Evolutionary conservation across 257 asterid species (phyloP).

Genomic region (Salvia miltiorrhiza): DNA sequence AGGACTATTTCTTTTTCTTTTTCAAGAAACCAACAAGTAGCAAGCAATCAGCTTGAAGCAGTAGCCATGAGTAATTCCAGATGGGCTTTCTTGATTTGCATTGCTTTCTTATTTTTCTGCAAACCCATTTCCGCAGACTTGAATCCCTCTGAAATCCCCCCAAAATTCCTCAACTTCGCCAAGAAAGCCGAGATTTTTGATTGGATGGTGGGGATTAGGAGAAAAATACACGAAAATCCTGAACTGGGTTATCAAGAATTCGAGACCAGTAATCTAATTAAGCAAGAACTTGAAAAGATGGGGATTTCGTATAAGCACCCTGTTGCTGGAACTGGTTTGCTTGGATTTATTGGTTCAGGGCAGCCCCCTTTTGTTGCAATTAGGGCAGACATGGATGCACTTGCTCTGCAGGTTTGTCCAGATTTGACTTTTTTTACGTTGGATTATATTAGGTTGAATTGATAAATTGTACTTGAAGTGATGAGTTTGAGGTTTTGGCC

Average conservation of each 20-base stretch:
- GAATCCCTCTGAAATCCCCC: conserved; percentile 46
- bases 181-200: conserved; percentile 62
- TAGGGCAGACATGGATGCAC: conserved; percentile 99
- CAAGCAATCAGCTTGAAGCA: not conserved
- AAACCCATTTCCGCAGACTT: conserved; percentile 29
- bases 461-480: not conserved
- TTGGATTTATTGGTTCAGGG: conserved; percentile 80
- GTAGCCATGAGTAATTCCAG: not conserved
- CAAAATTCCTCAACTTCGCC: conserved; percentile 55
- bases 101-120: not conserved
- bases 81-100: conserved; percentile 15
- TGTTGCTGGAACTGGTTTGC: conserved; percentile 79
- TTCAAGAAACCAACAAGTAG: not conserved
- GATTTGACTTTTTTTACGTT: not conserved
- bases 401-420: conserved; percentile 62
- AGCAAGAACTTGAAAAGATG: conserved; percentile 79
- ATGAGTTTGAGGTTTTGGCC: not conserved
- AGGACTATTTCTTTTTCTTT: not conserved
- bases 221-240: conserved; percentile 86
- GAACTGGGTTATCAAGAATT: conserved; percentile 87
- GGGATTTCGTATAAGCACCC: conserved; percentile 75
- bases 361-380: conserved; percentile 90
- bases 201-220: conserved; percentile 81
- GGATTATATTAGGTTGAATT: too few relatives aligned
- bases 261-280: conserved; percentile 84